Evolutionary conservation across 768 basidiomycete species (phyloP).

Genomic region (Lentinus brumalis): DNA sequence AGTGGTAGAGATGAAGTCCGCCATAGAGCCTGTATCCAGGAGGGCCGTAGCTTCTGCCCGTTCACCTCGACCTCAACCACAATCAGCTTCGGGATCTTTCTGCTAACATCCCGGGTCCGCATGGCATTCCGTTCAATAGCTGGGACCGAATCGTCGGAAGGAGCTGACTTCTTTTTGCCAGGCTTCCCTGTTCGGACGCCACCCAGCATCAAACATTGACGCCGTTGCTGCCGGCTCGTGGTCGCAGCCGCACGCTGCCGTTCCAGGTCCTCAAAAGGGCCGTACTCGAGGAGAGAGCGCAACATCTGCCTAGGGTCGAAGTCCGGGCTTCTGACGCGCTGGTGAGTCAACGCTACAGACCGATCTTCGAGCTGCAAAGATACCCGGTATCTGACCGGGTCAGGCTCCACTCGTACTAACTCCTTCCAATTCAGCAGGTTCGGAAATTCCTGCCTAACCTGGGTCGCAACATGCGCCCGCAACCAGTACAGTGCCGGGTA

Average conservation of each 20-base stretch:
- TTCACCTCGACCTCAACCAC: constrained; percentile 23
- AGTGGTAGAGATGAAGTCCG: constrained; percentile 35
- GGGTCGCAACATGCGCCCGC: not conserved
- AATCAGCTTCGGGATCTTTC: constrained; percentile 16
- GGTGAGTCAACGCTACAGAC: no score
- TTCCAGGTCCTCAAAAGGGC: no score
- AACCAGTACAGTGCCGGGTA: not conserved
- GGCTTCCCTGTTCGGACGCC: not conserved
- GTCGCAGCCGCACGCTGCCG: no score
- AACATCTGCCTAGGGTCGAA: no score
- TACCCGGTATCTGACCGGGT: no score
- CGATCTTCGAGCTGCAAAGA: no score
- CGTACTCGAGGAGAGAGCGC: no score
- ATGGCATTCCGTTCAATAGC: constrained; percentile 17
- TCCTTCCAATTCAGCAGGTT: not conserved
- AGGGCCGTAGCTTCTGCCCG: constrained; percentile 21
- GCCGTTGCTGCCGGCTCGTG: no score
- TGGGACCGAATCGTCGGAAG: not conserved
- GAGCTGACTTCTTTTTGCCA: not conserved
- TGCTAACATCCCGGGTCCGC: not conserved
- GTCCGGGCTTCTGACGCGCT: no score
- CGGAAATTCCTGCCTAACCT: not conserved
- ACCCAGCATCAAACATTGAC: not conserved
- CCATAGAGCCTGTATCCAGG: constrained; percentile 30
- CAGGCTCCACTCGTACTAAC: not conserved